phyloP scores from a whole-genome alignment of 75 land plant genomes.

The Picea glauca region DNA sequence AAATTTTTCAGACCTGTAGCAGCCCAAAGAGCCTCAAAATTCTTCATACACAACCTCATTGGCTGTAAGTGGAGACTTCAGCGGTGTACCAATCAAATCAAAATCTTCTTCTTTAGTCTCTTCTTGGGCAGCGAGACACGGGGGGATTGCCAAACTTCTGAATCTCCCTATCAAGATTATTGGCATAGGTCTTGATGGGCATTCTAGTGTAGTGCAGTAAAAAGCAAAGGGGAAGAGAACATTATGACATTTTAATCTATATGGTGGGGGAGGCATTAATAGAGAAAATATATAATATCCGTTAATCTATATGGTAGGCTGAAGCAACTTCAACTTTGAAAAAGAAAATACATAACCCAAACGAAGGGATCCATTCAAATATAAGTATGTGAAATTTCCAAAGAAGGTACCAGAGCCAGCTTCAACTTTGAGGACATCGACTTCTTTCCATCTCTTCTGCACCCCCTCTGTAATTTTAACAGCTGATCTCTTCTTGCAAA shows the following conservation, averaged over 20 bases:
- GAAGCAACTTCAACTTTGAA: conserved; percentile 80
- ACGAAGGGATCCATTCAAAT: conserved; percentile 82
- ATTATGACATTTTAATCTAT: conserved; percentile 12
- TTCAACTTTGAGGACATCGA: conserved; percentile 54
- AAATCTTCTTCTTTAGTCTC: conserved; percentile 38
- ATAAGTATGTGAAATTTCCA: conserved; percentile 88
- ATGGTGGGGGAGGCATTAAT: too few relatives aligned
- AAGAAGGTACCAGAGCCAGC: conserved; percentile 66
- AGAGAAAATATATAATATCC: conserved; percentile 12
- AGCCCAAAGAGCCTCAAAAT: too few relatives aligned
- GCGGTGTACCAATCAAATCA: conserved; percentile 76
- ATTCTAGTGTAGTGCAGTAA: conserved; percentile 92
- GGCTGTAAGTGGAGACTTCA: conserved; percentile 67
- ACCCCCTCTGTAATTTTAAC: conserved; percentile 51
- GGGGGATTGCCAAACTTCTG: conserved; percentile 69
- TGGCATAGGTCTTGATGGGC: conserved; percentile 92
- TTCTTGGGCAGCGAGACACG: conserved; percentile 35
- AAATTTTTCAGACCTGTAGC: too few relatives aligned
- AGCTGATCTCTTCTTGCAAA: conserved; percentile 64
- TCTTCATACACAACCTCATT: conserved; percentile 48
- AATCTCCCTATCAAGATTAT: conserved; percentile 72
- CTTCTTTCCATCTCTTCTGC: conserved; percentile 56
- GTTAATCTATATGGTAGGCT: conserved; percentile 65
- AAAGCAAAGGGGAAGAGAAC: conserved; percentile 84
- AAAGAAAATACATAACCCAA: conserved; percentile 83